Evolutionary conservation across 208 protist genomes (phyloP), one percentile per base, ranked within the genome.

Genomic region (Leishmania amazonensis): DNA sequence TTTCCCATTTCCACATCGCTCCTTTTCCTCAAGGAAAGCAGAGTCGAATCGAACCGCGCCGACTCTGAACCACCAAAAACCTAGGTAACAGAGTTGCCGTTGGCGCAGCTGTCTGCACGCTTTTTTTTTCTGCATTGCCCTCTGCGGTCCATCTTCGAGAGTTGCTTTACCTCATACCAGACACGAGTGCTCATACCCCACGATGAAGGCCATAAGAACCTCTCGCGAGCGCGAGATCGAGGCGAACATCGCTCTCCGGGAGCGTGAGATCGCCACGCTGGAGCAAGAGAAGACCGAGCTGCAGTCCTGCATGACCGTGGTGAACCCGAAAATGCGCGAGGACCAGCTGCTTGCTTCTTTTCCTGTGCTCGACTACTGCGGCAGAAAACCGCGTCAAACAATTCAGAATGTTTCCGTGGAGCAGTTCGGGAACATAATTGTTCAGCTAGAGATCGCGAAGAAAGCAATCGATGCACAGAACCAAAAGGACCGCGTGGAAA

Each of bases 331-430:
- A 19, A 74, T 88, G 53, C 87, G 76, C 40, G 54, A 82, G 24
- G 90, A 90, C 42, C 75, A 87, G 49, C 83, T 96, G n/a, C 78
- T 93, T 11, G 83, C 89, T 2, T 84, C 86, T 11, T 97, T 94
- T 83, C 94, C 94, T 31, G 92, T 96, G 17, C 87, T 95, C 38
- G 90, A 94, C 57, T 94, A 95, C 88, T 95, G 91, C 75, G 92
- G 91, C n/a, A 84, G 80, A 60, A 80, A 80, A 38, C 82, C 92
- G 3, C 76, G 81, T 9, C 87, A 90, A 74, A 71, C 83, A 28
- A 80, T 95, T 57, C 70, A 76, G 38, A 70, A 72, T 4, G 78
- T 97, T 35, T 91, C 91, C 0, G 78, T 97, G 62, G 94, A 95
- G 81, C 91, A 95, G 72, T 87, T 93, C 21, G 91, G 92, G 38